phyloP scores from a whole-genome alignment of 192 early-diverging fungal genomes.

The Coemansia sp. region DNA sequence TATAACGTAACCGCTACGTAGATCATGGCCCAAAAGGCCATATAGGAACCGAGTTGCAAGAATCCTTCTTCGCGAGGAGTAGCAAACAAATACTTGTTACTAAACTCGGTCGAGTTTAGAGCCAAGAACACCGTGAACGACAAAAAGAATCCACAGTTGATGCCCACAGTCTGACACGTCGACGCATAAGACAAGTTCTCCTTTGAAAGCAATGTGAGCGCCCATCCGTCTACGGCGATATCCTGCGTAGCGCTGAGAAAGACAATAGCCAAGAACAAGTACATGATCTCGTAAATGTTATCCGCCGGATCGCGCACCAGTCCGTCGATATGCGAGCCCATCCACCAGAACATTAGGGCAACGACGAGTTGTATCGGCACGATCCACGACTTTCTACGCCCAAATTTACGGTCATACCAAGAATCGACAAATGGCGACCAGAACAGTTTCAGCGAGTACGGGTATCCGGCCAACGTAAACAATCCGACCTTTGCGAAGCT shows the following conservation, averaged over 20 bases:
- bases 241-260: conserved; percentile 96
- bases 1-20: conserved; percentile 87
- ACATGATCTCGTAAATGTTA: conserved; percentile 63
- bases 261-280: conserved; percentile 80
- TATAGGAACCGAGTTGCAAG: conserved; percentile 80
- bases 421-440: conserved; percentile 99
- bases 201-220: conserved; percentile 86
- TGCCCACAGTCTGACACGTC: conserved; percentile 94
- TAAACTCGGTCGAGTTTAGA: conserved; percentile 91
- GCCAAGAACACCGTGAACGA: conserved; percentile 98
- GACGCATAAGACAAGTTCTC: conserved; percentile 91
- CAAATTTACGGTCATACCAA: conserved; percentile 76
- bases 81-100: conserved; percentile 86
- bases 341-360: conserved; percentile 75
- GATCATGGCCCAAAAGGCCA: conserved; percentile 91
- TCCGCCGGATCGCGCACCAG: conserved; percentile 60
- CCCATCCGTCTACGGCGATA: conserved; percentile 86
- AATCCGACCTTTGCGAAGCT: conserved; percentile 91
- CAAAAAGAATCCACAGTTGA: conserved; percentile 94
- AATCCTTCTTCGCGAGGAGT: conserved; percentile 68
- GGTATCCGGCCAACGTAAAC: conserved; percentile 93
- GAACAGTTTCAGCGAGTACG: conserved; percentile 96
- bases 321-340: conserved; percentile 77
- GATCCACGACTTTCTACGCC: conserved; percentile 96
- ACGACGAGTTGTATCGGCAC: conserved; percentile 94